Percentiles rank a stretch among this genome's conserved stretches.
phyloP scores from a whole-genome alignment of 202 grass and related monocot genomes.

The Carex sylvatica region DNA sequence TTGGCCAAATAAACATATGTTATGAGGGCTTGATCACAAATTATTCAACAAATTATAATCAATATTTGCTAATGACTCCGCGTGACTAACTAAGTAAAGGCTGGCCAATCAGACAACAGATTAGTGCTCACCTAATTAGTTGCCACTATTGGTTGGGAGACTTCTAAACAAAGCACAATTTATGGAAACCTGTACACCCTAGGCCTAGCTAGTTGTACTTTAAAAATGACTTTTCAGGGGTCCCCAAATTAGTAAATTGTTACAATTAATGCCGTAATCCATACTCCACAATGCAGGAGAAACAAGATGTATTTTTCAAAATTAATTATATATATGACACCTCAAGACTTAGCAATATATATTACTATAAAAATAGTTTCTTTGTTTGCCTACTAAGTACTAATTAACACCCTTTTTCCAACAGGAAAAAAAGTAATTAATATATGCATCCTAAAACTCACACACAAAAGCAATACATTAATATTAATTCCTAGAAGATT shows the following conservation, averaged over 20 bases:
- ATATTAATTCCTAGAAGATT: not conserved
- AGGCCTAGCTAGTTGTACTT: not conserved
- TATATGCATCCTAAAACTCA: not conserved
- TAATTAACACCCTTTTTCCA: not conserved
- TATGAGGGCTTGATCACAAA: not conserved
- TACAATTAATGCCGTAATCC: not conserved
- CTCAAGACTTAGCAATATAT: not conserved
- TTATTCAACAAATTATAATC: not conserved
- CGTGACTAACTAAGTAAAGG: not conserved
- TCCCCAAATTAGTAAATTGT: slow-evolving; percentile 6
- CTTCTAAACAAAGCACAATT: not conserved
- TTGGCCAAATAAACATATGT: not conserved
- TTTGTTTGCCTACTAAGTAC: too few species aligned
- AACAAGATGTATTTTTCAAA: not conserved
- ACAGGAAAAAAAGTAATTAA: not conserved
- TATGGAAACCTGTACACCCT: not conserved
- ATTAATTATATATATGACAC: not conserved
- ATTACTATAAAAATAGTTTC: too few species aligned
- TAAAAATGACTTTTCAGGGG: not conserved
- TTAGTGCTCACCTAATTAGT: not conserved
- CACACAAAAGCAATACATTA: not conserved
- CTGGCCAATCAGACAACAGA: slow-evolving; percentile 6
- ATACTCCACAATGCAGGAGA: not conserved
- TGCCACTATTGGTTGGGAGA: not conserved
- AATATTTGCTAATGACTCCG: not conserved